Conservation (phyloP, 129 eudicot species). For the Chrysanthemum seticuspe region DNA sequence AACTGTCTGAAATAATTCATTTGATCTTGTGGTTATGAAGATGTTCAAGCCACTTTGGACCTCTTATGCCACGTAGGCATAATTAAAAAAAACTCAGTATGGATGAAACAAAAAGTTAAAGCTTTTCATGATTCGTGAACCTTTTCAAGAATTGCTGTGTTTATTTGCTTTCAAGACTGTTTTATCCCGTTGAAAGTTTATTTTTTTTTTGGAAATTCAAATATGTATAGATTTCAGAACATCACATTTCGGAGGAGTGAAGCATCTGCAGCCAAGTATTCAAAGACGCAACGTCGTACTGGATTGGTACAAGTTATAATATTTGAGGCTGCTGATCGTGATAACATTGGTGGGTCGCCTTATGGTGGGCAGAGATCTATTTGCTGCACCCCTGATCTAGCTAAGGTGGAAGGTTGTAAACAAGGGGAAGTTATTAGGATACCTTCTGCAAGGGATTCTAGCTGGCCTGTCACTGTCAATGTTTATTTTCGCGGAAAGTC, state of each 20-base stretch:
- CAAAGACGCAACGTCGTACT: constrained; percentile 55
- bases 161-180: constrained; percentile 12
- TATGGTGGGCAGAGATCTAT: constrained; percentile 98
- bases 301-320: constrained; percentile 83
- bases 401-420: constrained; percentile 98
- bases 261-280: constrained; percentile 68
- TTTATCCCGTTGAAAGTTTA: not conserved
- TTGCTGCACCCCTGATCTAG: constrained; percentile 97
- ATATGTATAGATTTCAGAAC: constrained; percentile 70
- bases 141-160: not conserved
- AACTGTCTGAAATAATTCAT: too few species aligned
- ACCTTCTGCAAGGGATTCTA: constrained; percentile 61
- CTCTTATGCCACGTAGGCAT: too few species aligned
- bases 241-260: constrained; percentile 83
- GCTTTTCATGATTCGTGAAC: constrained; percentile 17
- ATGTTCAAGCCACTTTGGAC: too few species aligned
- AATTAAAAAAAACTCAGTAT: too few species aligned
- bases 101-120: not conserved
- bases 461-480: constrained; percentile 78
- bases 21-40: too few species aligned
- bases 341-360: constrained; percentile 96
- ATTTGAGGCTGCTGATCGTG: constrained; percentile 97
- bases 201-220: constrained; percentile 2
- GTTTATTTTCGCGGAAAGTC: constrained; percentile 70
- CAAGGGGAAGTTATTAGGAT: constrained; percentile 89